Base-by-base conservation (phyloP, 441 rosid species). In the Eutrema salsugineum region DNA sequence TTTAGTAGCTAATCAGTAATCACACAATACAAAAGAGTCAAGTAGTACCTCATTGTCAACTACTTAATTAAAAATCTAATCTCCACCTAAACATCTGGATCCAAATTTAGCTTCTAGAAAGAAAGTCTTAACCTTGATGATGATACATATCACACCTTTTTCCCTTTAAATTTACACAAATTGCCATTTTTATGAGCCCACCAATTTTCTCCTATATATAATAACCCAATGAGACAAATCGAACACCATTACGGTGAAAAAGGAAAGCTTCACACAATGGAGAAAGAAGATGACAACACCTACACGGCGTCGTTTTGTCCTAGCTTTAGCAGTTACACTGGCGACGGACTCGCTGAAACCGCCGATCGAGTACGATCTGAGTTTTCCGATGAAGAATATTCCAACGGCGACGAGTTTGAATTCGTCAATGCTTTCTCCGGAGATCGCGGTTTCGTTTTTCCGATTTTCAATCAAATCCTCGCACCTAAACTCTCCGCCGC, bases 251-350 rank as follows among this genome's bases (percentile, higher is more conserved):
- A 33, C 11, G 32, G 1, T 19, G 8, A 44, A 11, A 33, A 33
- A 33, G 3, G 36, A 56, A 15, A 22, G 11, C 49, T 38, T 22
- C 16, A 65, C n/a, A 2, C 44, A 5, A 79, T 80, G 87, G 81
- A 78, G 48, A 68, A 35, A 15, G 82, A 77, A 49, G 22, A 73
- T 11, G 75, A 77, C 6, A 49, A 56, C 27, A 43, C 75, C 6
- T 54, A 56, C 27, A 43, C 75, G 57, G 72, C 75, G 50, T 68
- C 84, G 76, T 73, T 83, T 60, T 90, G 84, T 36, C 98, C 81
- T 33, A 90, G 97, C 81, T 90, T 93, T 80, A 87, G 49, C 72
- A 63, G 79, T 80, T 91, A 93, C 80, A 60, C 88, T 42, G 44
- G 70, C 54, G 68, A 77, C 10, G 72, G 32, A 12, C 62, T 75